Base-by-base conservation (phyloP, 2,329 filamentous ascomycete genomes). In the Fusarium coffeatum region DNA sequence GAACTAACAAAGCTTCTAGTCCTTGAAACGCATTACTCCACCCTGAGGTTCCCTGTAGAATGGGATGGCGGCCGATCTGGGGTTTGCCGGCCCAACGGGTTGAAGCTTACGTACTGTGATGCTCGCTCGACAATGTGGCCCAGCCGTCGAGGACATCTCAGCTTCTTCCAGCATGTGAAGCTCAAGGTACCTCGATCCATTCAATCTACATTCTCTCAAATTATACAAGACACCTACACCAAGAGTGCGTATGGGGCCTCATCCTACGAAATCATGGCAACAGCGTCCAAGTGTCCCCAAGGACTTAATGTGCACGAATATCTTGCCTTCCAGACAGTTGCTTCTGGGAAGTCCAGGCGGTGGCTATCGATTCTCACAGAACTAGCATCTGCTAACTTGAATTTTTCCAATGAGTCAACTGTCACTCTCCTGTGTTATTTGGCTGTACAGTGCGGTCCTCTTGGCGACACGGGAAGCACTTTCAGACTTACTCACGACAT, bases 321-420 rank as follows among this genome's bases (percentile, higher is more conserved):
- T 50, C 79, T 83, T 37, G 83, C 87, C 0, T 85, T 85, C 54
- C 84, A 87, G 60, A 80, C 76, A 0, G 75, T 90, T 0, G 72
- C 86, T 3, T 79, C 82, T 0, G 86, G 86, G 0, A 81, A 79
- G 7, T 72, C 80, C 18, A 78, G 83, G 1, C 80, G 87, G 2
- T 89, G 87, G 87, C 67, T 81, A 2, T 77, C 80, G 1, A 79
- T 88, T 1, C 73, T 88, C 0, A 74, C 81, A 0, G 86, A 89
- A 58, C 69, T 89, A 5, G 85, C 81, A 0, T 83, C 85, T 0
- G 82, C 85, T 2, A 76, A 87, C 62, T 59, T 93, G 7, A 91
- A 91, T 66, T 88, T 92, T 66, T 88, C 86, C n/a, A 84, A 84
- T 0, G 83, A 87, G 22, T 82, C 85, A 0, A 86, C 85, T 0